A percentile compares a stretch with the other conserved stretches of the same genome.
phyloP scores from a whole-genome alignment of 1,284 basidiomycete genomes.

The Austropuccinia psidii region DNA sequence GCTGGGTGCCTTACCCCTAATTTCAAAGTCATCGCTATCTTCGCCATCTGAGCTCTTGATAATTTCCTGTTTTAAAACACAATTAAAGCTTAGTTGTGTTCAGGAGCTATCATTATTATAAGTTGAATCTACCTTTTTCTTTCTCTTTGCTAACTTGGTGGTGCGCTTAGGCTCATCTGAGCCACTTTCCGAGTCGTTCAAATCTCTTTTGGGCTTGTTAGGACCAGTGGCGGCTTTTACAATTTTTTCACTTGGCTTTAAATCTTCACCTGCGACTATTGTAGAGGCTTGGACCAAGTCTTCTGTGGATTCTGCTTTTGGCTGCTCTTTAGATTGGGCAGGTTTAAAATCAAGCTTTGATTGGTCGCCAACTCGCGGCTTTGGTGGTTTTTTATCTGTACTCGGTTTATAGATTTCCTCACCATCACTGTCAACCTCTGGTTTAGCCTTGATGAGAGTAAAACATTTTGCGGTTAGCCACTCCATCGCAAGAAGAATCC shows the following conservation, averaged over 20 bases:
- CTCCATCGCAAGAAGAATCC: too few relatives aligned
- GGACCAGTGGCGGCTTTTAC: neutral
- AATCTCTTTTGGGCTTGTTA: constrained; percentile 7
- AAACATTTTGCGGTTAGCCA: neutral
- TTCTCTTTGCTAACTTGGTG: constrained; percentile 1
- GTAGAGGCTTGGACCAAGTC: too few relatives aligned
- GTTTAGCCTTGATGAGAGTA: neutral
- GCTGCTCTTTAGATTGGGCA: neutral
- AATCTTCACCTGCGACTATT: too few relatives aligned
- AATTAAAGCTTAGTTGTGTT: neutral
- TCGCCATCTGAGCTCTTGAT: neutral
- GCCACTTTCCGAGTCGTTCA: neutral
- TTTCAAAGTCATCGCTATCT: neutral
- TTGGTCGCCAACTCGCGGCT: neutral
- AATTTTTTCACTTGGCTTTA: neutral
- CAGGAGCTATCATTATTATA: neutral
- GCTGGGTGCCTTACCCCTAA: neutral
- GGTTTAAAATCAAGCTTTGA: constrained; percentile 14
- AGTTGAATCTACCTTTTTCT: too few relatives aligned
- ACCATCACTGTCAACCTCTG: constrained; percentile 29
- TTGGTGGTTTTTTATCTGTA: constrained; percentile 13
- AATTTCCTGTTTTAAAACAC: neutral
- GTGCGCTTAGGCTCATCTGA: neutral
- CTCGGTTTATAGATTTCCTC: constrained; percentile 28
- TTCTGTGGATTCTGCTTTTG: neutral